Evolutionary conservation across 2,329 filamentous ascomycete species (phyloP), one percentile per base, ranked within the genome.

Genomic region (Alternaria novae-zelandiae): DNA sequence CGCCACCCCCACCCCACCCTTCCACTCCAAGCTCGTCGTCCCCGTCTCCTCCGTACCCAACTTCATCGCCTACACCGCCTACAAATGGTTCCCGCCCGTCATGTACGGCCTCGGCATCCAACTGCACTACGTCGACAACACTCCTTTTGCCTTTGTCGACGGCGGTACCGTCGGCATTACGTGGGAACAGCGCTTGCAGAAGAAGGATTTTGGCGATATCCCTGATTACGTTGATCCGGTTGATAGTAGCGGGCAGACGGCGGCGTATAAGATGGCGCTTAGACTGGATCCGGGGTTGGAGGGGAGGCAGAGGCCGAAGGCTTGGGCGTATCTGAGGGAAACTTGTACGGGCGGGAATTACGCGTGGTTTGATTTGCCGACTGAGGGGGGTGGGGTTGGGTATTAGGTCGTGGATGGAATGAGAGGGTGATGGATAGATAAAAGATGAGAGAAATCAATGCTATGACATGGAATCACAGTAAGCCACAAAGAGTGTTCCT

Each of bases 121-220:
- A 5, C 36, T 74, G 5, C 58, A 63, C 15, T 45, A 67, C 28
- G 54, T 71, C 30, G 58, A 63, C 6, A 67, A 65, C 20, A 32
- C 32, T 2, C 43, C 47, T 1, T 21, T 58, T 10, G 23, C 59
- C 13, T 46, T 56, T 10, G 25, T 43, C 11, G 6, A 4, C 0
- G 6, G 46, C 6, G 45, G 26, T 12, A 44, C 21, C 2, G 58
- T 71, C 4, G 13, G 25, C 0, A 20, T 71, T 3, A 55, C 54
- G n/a, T 73, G 71, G 71, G 32, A 51, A n/a, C 71, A 71, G 50
- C 64, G 63, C 20, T 66, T 50, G 32, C 70, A 72, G 63, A 68
- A 69, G 62, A 70, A 64, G 30, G 63, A 55, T n/a, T 65, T 62
- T 44, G 30, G 23, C 20, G 53, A 56, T n/a, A 23, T n/a, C 13